Percentiles rank a stretch among this genome's conserved stretches.
Evolutionary conservation across 2,329 filamentous ascomycete species (phyloP).

Genomic region (Exophiala lecanii-corni): DNA sequence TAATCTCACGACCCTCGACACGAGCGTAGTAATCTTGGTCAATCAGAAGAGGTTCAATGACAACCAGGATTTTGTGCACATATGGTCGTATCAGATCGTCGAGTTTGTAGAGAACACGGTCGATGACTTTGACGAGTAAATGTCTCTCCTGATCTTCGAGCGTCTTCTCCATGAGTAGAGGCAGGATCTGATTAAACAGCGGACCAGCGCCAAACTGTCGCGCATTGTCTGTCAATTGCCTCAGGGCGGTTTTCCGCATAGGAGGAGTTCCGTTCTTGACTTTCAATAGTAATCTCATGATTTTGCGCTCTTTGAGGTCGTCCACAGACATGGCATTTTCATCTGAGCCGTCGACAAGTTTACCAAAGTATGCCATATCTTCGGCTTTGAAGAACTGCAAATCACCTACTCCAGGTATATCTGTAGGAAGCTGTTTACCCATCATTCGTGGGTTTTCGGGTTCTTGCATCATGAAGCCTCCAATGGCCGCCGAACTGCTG

Average conservation of each 20-base stretch:
- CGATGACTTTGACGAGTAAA: slow-evolving; percentile 97
- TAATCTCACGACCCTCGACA: slow-evolving; percentile 97
- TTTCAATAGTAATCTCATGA: slow-evolving; percentile 93
- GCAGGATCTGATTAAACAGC: slow-evolving; percentile 95
- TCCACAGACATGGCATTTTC: slow-evolving; percentile 90
- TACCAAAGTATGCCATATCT: slow-evolving; percentile 98
- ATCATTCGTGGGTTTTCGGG: slow-evolving; percentile 76
- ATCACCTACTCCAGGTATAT: slow-evolving; percentile 93
- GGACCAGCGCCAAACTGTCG: slow-evolving; percentile 90
- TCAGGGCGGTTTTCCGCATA: slow-evolving; percentile 95
- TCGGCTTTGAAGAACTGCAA: slow-evolving; percentile 97
- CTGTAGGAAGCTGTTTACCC: slow-evolving; percentile 86
- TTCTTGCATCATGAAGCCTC: slow-evolving; percentile 97
- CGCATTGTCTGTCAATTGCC: slow-evolving; percentile 96
- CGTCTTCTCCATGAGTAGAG: slow-evolving; percentile 95
- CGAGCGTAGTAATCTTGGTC: slow-evolving; percentile 99
- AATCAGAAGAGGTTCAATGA: slow-evolving; percentile 97
- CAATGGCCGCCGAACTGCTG: slow-evolving; percentile 53
- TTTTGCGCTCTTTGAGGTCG: slow-evolving; percentile 95
- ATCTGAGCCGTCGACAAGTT: slow-evolving; percentile 88
- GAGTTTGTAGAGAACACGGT: slow-evolving; percentile 96
- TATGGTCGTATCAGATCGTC: slow-evolving; percentile 94
- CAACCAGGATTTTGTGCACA: slow-evolving; percentile 96
- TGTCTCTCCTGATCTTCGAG: slow-evolving; percentile 97
- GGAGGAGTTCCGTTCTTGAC: slow-evolving; percentile 99